Evolutionary conservation across 164 flowering plant genomes (phyloP), one percentile per base, ranked within the genome.

Genomic region (Kalanchoe fedtschenkoi): DNA sequence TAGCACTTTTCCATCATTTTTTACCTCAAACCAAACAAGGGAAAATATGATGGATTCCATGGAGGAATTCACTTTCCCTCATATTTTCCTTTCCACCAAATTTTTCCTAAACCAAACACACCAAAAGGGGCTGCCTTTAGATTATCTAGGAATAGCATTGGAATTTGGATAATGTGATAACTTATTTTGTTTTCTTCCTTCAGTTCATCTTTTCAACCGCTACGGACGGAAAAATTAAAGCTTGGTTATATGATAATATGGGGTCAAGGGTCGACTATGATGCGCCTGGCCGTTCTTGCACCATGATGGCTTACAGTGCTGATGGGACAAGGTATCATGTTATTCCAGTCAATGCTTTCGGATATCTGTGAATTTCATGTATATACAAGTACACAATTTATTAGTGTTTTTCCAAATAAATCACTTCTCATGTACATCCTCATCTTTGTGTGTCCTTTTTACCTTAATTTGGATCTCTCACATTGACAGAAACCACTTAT

Each of bases 171-270:
- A 26, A 7, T 2, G 21, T 3, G 0, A 26, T 55, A 28, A 4
- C 4, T 13, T 2, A 1, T 28, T 19, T 13, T 28, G 16, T 55
- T 28, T 29, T 56, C 61, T 22, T 33, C 22, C 17, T 64, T 6
- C 43, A 73, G 76, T 69, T 73, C 59, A 66, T 73, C 34, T 73
- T 70, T 55, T 73, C 76, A 33, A 70, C 71, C 11, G 71, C 76
- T 6, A 28, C 67, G 16, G 71, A 73, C 60, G 76, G 76, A 29
- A 70, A 64, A 59, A 67, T 73, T 34, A 73, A 73, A 54, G 73
- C 71, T 37, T 73, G 73, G 73, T 43, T 73, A 38, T 73, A 73
- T 64, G 76, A 73, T 58, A 73, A 70, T 38, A 17, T 67, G 66
- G 73, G 73, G 16, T 70, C 76, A 26, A 69, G 73, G 41, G 71